Conservation (phyloP, 768 basidiomycete genomes). For the Mrakia gelida region DNA sequence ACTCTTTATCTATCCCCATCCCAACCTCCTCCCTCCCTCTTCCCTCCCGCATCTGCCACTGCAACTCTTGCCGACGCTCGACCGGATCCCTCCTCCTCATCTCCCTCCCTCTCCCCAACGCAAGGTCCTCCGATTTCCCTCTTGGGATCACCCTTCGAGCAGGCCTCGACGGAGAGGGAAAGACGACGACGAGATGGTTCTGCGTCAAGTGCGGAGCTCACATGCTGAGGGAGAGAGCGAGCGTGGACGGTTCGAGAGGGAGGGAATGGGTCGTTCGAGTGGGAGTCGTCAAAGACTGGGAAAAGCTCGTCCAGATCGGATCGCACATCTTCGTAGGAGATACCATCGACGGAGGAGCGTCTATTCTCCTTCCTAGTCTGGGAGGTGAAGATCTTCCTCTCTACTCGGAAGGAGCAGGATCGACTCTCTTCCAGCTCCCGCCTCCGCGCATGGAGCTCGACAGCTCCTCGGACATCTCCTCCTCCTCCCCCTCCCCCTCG, state of each 20-base stretch:
- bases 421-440: too few species aligned
- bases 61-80: not conserved
- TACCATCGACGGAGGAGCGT: not conserved
- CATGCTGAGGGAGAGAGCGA: not conserved
- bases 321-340: not conserved
- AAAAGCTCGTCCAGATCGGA: not conserved
- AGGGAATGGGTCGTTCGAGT: not conserved
- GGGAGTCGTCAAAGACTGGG: not conserved
- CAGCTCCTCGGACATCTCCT: too few species aligned
- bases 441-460: too few species aligned
- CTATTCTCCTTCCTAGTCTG: not conserved
- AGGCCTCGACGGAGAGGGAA: not conserved
- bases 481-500: too few species aligned
- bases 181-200: not conserved
- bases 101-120: not conserved
- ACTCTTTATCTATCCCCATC: not conserved
- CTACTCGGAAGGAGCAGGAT: not conserved
- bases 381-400: not conserved
- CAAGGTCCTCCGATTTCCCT: not conserved
- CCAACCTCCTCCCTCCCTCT: constrained; percentile 1
- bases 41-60: not conserved
- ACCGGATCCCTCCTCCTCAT: not conserved
- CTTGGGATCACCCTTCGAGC: not conserved
- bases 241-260: not conserved
- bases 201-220: not conserved